phyloP scores from a whole-genome alignment of 2,329 filamentous ascomycete genomes.

The Colletotrichum orbiculare region DNA sequence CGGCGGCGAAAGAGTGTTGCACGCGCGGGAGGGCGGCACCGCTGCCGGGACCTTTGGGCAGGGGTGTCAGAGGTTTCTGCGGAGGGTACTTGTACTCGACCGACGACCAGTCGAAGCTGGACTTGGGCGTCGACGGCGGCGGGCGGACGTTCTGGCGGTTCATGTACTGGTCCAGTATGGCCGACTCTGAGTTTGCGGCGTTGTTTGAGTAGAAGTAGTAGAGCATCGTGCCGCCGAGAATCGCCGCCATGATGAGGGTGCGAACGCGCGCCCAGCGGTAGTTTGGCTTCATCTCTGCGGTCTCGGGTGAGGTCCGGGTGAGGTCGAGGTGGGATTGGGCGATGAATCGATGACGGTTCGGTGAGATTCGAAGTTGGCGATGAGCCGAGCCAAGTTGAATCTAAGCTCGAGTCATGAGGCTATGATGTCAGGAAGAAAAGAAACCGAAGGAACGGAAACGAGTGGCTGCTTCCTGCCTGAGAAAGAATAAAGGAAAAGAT shows the following conservation, averaged over 20 bases:
- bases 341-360: background rate
- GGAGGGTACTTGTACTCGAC: constrained; percentile 44
- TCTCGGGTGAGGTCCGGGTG: background rate
- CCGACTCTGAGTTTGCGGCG: constrained; percentile 15
- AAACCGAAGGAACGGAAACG: background rate
- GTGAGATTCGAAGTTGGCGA: background rate
- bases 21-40: constrained; percentile 45
- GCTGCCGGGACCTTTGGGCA: constrained; percentile 39
- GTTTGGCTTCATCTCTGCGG: constrained; percentile 1
- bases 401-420: background rate
- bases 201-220: constrained; percentile 21
- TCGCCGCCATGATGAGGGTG: constrained; percentile 6
- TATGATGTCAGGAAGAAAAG: background rate
- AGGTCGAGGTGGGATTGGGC: background rate
- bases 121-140: constrained; percentile 33
- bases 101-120: constrained; percentile 52
- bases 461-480: background rate
- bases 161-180: constrained; percentile 46
- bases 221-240: constrained; percentile 5
- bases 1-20: constrained; percentile 47
- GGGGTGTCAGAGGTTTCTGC: constrained; percentile 36
- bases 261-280: constrained; percentile 32
- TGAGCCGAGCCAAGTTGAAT: background rate
- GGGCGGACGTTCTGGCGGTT: constrained; percentile 40
- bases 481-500: background rate